Evolutionary conservation across 2,329 filamentous ascomycete species (phyloP), one percentile per base, ranked within the genome.

Genomic region (Fusarium setosum): DNA sequence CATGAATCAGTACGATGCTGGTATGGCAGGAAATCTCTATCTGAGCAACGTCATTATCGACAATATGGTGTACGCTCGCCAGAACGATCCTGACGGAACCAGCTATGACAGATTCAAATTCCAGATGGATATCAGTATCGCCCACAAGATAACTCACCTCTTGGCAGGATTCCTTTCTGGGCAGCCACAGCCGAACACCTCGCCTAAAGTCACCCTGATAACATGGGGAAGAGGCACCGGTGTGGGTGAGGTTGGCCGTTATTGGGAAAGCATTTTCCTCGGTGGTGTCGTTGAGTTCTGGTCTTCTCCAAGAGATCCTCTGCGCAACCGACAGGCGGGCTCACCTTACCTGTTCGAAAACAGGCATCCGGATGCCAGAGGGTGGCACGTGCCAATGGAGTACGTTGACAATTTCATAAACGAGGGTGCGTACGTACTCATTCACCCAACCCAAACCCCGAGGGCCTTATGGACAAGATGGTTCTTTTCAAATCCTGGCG

Each of bases 241-340:
- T n/a, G n/a, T n/a, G n/a, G 44, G 44, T 2, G 44, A 56, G n/a
- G n/a, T 35, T 13, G 53, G 53, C 12, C 44, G 53, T 10, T 49
- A 49, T 17, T 56, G 53, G 53, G 53, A 49, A 20, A 17, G 17
- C 3, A 13, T 17, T 4, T 15, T 56, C 1, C 24, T 56, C 2
- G 53, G 53, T 7, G 53, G 53, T 6, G 20, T 34, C 8, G 26
- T 49, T 8, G 53, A 56, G 17, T 56, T 31, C 17, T 56, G 29
- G 12, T n/a, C 32, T 5, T 23, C 26, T 12, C 6, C 11, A 2
- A 23, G 17, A 5, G 31, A 55, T 18, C 15, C 17, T 6, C 23
- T 45, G 9, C 29, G 40, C 2, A 11, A 17, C 5, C 32, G 26
- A 17, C 51, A 55, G 40, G 21, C 51, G 3, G 51, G 51, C 11